Conservation (phyloP, 352 stramenopile genomes). For the Globisporangium abappressorium region DNA sequence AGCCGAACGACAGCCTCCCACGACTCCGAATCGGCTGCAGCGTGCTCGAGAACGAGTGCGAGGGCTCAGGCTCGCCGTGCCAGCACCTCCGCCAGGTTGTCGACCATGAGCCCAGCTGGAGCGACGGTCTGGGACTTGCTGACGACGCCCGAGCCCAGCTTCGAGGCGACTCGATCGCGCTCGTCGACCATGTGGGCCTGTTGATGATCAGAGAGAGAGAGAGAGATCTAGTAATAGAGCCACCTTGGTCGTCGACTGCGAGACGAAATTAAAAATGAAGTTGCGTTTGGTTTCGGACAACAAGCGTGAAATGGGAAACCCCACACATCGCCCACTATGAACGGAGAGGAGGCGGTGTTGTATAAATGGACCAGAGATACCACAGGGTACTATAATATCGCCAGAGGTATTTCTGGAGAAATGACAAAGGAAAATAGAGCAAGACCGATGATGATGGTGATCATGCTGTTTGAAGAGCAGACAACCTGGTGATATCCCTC, state of each 20-base stretch:
- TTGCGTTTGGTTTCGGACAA: background rate
- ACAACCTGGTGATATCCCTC: too few species aligned
- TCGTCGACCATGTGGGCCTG: background rate
- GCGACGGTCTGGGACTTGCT: background rate
- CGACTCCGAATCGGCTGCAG: conserved; percentile 11
- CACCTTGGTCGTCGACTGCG: background rate
- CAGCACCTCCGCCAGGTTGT: conserved; percentile 1
- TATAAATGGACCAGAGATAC: too few species aligned
- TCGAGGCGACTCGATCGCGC: background rate
- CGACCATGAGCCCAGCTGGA: background rate
- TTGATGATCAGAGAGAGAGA: background rate
- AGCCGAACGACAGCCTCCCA: conserved; percentile 7
- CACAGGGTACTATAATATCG: too few species aligned
- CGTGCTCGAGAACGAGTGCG: conserved; percentile 8
- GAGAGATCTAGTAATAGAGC: background rate
- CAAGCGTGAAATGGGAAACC: background rate
- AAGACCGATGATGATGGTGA: too few species aligned
- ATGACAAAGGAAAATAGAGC: too few species aligned
- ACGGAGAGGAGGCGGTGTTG: background rate
- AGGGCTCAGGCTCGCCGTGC: background rate
- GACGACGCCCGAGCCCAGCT: background rate
- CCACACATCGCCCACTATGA: background rate
- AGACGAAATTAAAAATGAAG: background rate
- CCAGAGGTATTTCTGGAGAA: too few species aligned
- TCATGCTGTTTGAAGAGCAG: too few species aligned